Evolutionary conservation across 352 stramenopile species (phyloP).

Genomic region (Phytophthora aleatoria): DNA sequence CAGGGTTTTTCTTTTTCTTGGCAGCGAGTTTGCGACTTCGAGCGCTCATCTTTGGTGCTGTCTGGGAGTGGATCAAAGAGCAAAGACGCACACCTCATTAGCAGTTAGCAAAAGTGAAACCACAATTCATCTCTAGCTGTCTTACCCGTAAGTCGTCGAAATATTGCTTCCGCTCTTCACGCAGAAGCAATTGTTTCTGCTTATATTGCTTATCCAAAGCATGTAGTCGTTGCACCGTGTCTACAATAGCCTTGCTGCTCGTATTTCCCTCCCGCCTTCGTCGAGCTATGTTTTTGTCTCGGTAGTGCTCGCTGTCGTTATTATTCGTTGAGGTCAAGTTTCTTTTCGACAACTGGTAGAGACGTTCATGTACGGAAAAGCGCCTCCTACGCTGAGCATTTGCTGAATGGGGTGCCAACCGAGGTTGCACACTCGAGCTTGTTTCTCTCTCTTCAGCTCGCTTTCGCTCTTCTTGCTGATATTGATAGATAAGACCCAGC

Average conservation of each 20-base stretch:
- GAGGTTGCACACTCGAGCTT: slow-evolving; percentile 27
- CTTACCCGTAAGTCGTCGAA: slow-evolving; percentile 46
- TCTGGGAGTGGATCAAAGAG: slow-evolving; percentile 22
- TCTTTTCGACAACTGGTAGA: slow-evolving; percentile 53
- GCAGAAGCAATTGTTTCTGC: slow-evolving; percentile 42
- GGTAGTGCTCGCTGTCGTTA: slow-evolving; percentile 10
- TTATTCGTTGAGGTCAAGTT: neutral
- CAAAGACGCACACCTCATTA: neutral
- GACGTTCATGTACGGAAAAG: slow-evolving; percentile 49
- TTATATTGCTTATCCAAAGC: slow-evolving; percentile 47
- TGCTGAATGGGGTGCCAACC: slow-evolving; percentile 59
- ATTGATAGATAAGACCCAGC: slow-evolving; percentile 71
- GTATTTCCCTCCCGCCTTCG: slow-evolving; percentile 13
- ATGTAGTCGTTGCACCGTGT: slow-evolving; percentile 42
- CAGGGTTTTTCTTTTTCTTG: slow-evolving; percentile 28
- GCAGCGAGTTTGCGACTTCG: slow-evolving; percentile 52
- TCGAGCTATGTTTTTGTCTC: neutral
- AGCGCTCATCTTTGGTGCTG: slow-evolving; percentile 50
- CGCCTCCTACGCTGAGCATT: slow-evolving; percentile 36
- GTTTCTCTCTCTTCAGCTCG: slow-evolving; percentile 21
- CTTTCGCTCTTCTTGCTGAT: slow-evolving; percentile 62
- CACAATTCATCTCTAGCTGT: neutral
- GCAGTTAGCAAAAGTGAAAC: neutral
- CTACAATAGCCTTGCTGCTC: neutral
- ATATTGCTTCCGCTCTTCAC: slow-evolving; percentile 36